Evolutionary conservation across 257 asterid genomes (phyloP), one percentile per base, ranked within the genome.

Genomic region (Solanum paucissectum): DNA sequence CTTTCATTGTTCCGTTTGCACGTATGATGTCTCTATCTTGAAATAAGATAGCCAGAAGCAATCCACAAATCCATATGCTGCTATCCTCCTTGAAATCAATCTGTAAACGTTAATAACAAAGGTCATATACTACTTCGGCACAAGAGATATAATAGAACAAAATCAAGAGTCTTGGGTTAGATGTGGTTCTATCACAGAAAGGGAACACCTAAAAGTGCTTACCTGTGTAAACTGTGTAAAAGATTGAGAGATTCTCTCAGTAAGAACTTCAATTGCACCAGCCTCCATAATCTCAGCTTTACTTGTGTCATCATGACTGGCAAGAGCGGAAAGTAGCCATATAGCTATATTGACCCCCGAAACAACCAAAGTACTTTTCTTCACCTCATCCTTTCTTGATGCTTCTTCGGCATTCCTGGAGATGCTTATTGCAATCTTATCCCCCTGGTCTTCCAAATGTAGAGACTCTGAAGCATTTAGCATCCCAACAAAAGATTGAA

Each of bases 311-410:
- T 96, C 98, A 83, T 87, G 93, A 88, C 96, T 91, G 83, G 98
- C 98, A 90, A 97, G 95, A 86, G 91, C 91, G 87, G 98, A 93
- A 89, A 97, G 98, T 89, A 97, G 96, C 99, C 99, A 97, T 79
- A 93, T 92, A 46, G 98, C 95, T 71, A 97, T 94, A 89, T 93
- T 91, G 90, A 94, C 89, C 88, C 99, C 96, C 89, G 88, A 90
- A 86, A 97, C 94, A 83, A 92, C 93, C n/a, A 96, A 93, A 49
- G 98, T 97, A 88, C 88, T 91, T 91, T 89, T 94, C 88, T 91
- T 94, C n/a, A 36, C 42, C 27, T 90, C 91, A 62, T 88, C 90
- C 83, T 88, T 85, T 86, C 84, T 91, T 55, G 86, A 92, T 90
- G 93, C 95, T 74, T 93, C 94, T 64, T 94, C 94, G 83, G 86